These are phyloP conservation scores for Teunomyces pallodes DNA, from an alignment of 805 yeast species.

Conservation along the genomic window DNA sequence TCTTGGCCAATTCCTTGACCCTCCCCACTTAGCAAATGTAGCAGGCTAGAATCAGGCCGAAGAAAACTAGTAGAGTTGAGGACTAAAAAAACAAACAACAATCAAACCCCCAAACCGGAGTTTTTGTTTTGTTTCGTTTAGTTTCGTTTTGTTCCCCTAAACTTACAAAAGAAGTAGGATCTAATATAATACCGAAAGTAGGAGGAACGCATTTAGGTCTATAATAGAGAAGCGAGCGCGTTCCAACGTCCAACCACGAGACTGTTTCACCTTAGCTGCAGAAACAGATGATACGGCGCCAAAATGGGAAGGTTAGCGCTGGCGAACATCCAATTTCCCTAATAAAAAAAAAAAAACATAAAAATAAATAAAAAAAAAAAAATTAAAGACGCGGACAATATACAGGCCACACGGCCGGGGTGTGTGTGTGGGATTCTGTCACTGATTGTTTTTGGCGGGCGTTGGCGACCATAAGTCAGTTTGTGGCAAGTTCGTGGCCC, in stretches of 20 bases:
- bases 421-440: not conserved
- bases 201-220: too few species aligned
- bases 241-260: not conserved
- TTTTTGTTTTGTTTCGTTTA: too few species aligned
- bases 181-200: too few species aligned
- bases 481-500: not conserved
- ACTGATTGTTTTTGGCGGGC: not conserved
- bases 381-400: not conserved
- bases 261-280: not conserved
- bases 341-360: too few species aligned
- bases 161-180: too few species aligned
- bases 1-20: not conserved
- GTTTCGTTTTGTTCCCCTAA: too few species aligned
- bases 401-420: not conserved
- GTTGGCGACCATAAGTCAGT: not conserved
- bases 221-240: not conserved
- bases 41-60: not conserved
- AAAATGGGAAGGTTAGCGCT: not conserved
- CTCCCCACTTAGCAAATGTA: not conserved
- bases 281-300: slow-evolving; percentile 1
- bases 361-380: too few species aligned
- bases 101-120: not conserved
- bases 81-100: not conserved
- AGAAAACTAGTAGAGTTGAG: too few species aligned
- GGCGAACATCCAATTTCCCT: not conserved